phyloP scores from a whole-genome alignment of 1,284 basidiomycete genomes.

The Naganishia sp. region DNA sequence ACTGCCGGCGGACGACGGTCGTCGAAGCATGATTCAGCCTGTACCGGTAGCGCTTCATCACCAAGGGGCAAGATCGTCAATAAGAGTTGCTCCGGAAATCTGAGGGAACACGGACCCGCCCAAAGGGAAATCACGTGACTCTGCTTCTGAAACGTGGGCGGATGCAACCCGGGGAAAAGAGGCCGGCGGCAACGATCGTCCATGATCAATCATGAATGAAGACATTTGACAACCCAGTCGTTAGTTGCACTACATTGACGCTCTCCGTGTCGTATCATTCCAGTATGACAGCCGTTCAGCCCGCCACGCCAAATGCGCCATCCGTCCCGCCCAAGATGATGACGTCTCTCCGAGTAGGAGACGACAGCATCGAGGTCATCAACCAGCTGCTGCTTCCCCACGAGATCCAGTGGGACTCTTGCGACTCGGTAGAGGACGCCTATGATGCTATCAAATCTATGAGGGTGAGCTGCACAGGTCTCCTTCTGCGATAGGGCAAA shows the following conservation, averaged over 20 bases:
- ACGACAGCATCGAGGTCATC: conserved; percentile 71
- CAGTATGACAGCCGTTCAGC: conserved; percentile 13
- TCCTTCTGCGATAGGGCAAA: neutral
- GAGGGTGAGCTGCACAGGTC: conserved; percentile 61
- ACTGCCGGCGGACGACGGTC: too few relatives aligned
- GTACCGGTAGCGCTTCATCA: too few relatives aligned
- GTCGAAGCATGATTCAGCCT: too few relatives aligned
- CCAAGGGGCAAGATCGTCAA: too few relatives aligned
- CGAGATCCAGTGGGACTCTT: conserved; percentile 68
- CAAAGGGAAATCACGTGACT: neutral
- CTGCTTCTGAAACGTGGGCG: neutral
- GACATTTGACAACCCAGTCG: too few relatives aligned
- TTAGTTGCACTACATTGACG: too few relatives aligned
- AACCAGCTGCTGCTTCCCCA: conserved; percentile 87
- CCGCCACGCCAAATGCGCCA: conserved; percentile 15
- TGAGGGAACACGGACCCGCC: neutral
- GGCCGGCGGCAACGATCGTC: too few relatives aligned
- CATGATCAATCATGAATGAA: too few relatives aligned
- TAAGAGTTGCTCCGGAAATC: too few relatives aligned
- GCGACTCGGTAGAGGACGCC: conserved; percentile 73
- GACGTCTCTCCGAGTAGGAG: conserved; percentile 64
- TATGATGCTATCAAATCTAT: conserved; percentile 89
- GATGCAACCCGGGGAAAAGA: conserved; percentile 20
- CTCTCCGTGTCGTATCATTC: too few relatives aligned
- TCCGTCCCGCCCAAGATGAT: conserved; percentile 53